These are phyloP conservation scores for Capsicum chinense DNA, from an alignment of 257 asterid genomes.

Conservation along the genomic window DNA sequence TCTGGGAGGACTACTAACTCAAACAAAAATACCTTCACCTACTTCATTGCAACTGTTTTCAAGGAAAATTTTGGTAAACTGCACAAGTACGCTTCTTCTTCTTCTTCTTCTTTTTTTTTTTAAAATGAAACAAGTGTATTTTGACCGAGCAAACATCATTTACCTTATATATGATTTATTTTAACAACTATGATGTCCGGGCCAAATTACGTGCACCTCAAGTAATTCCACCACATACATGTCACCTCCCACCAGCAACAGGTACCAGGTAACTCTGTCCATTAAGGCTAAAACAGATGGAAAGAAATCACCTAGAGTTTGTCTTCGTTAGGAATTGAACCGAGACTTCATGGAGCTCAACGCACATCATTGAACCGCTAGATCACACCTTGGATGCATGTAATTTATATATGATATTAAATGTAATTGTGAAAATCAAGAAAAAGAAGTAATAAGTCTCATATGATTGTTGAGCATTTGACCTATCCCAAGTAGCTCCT, in stretches of 20 bases:
- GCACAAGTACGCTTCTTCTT: neutral
- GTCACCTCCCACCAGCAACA: too few relatives aligned
- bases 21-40: neutral
- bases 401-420: neutral
- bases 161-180: neutral
- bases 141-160: neutral
- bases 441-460: neutral
- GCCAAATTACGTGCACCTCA: too few relatives aligned
- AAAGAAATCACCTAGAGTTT: too few relatives aligned
- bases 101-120: neutral
- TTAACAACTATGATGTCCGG: too few relatives aligned
- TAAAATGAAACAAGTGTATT: neutral
- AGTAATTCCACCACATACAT: too few relatives aligned
- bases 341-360: too few relatives aligned
- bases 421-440: neutral
- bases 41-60: neutral
- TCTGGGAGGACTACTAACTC: slow-evolving; percentile 14
- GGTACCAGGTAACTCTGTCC: too few relatives aligned
- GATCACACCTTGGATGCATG: too few relatives aligned
- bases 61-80: neutral
- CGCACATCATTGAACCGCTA: too few relatives aligned
- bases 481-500: neutral
- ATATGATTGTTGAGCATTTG: slow-evolving; percentile 7
- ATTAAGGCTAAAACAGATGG: too few relatives aligned
- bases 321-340: too few relatives aligned